phyloP scores from a whole-genome alignment of 1,284 basidiomycete genomes.

The Cutaneotrichosporon spelunceum region DNA sequence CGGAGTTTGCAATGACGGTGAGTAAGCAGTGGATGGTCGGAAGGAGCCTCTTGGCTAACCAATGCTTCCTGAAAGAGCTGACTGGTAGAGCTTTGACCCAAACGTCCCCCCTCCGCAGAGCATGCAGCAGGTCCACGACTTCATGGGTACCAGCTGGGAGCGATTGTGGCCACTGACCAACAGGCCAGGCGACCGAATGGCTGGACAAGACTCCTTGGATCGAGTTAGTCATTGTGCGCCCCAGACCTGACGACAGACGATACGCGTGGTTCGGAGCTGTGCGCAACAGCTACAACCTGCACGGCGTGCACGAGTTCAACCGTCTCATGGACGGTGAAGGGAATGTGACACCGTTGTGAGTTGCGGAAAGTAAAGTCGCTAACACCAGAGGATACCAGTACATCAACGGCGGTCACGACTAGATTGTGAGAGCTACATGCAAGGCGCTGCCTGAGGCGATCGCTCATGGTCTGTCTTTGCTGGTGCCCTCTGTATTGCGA shows the following conservation, averaged over 20 bases:
- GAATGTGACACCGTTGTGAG: constrained; percentile 35
- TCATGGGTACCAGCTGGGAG: constrained; percentile 28
- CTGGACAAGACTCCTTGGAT: constrained; percentile 37
- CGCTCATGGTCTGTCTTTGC: neutral
- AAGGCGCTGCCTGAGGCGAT: neutral
- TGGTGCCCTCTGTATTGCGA: neutral
- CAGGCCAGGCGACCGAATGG: constrained; percentile 32
- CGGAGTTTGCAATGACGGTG: constrained; percentile 47
- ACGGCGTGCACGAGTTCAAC: constrained; percentile 37
- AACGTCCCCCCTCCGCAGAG: constrained; percentile 33
- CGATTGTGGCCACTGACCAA: neutral
- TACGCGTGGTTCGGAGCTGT: constrained; percentile 22
- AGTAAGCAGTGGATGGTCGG: constrained; percentile 7
- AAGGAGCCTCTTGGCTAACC: neutral
- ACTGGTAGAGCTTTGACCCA: constrained; percentile 37
- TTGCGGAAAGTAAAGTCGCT: neutral
- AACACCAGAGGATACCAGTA: constrained; percentile 31
- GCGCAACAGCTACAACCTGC: constrained; percentile 26
- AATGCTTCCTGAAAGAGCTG: neutral
- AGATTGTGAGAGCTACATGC: neutral
- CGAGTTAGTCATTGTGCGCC: constrained; percentile 3
- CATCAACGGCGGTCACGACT: constrained; percentile 29
- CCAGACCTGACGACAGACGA: constrained; percentile 14
- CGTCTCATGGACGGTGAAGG: constrained; percentile 36
- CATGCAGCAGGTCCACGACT: constrained; percentile 47